Conservation (phyloP, 1,139 yeast genomes). For the Debaryomyces robertsiae region DNA sequence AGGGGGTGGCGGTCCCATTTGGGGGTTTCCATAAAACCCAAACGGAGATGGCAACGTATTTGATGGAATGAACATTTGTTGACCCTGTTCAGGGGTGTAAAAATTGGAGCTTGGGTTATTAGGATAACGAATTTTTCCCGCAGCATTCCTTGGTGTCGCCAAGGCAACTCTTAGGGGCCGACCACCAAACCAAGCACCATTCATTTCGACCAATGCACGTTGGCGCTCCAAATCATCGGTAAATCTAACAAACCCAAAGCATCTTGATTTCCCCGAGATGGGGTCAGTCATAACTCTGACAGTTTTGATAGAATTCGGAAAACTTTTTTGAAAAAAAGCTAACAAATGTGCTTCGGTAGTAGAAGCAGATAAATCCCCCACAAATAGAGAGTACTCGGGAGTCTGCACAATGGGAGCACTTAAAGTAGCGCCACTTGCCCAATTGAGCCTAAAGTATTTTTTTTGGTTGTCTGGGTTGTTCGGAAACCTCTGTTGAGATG, state of each 20-base stretch:
- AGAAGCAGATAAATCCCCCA: conserved; percentile 76
- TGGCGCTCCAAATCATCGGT: conserved; percentile 64
- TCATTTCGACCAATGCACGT: conserved; percentile 68
- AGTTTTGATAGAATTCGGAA: conserved; percentile 61
- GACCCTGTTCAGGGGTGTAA: conserved; percentile 9
- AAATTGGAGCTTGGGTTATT: conserved; percentile 10
- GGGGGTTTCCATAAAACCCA: conserved; percentile 17
- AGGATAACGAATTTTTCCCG: conserved; percentile 4
- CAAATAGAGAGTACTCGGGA: conserved; percentile 66
- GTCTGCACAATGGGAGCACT: conserved; percentile 53
- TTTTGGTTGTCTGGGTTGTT: conserved; percentile 56
- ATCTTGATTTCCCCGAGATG: conserved; percentile 67
- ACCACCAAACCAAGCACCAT: conserved; percentile 74
- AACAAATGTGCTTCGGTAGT: conserved; percentile 71
- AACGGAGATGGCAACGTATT: conserved; percentile 15
- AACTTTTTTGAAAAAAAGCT: conserved; percentile 65
- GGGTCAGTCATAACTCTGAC: conserved; percentile 81
- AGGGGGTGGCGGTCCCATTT: conserved; percentile 12
- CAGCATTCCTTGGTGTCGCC: conserved; percentile 56
- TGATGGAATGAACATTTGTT: conserved; percentile 9
- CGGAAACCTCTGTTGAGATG: conserved; percentile 45
- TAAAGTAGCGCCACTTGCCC: conserved; percentile 72
- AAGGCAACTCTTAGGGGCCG: conserved; percentile 73
- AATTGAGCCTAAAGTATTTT: conserved; percentile 64
- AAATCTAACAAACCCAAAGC: conserved; percentile 77